Conservation (phyloP, 2,329 filamentous ascomycete genomes). For the Hortaea sp. region DNA sequence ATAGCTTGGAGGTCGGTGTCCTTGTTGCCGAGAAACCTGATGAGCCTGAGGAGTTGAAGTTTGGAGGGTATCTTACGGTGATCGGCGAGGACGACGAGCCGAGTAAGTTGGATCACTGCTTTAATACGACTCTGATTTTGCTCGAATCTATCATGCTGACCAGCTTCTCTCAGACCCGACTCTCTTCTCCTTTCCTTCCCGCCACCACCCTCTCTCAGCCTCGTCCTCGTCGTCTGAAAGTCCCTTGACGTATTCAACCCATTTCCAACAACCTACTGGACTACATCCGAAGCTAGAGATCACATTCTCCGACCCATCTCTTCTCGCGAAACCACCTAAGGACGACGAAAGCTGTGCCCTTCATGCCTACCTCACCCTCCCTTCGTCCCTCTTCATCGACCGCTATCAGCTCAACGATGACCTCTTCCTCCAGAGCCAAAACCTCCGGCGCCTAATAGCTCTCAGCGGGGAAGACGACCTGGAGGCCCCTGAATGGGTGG, state of each 20-base stretch:
- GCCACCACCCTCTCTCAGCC: constrained; percentile 51
- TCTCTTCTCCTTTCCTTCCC: constrained; percentile 72
- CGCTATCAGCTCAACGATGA: constrained; percentile 71
- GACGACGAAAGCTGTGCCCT: constrained; percentile 52
- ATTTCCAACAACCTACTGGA: constrained; percentile 62
- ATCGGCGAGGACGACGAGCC: constrained; percentile 64
- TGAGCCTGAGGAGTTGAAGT: constrained; percentile 63
- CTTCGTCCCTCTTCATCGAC: constrained; percentile 73
- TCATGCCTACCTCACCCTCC: constrained; percentile 74
- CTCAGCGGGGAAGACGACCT: constrained; percentile 73
- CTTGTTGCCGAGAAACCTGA: constrained; percentile 53
- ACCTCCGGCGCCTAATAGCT: constrained; percentile 58
- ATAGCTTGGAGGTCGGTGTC: constrained; percentile 71
- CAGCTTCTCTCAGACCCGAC: constrained; percentile 49
- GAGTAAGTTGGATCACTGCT: constrained; percentile 31
- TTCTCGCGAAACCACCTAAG: constrained; percentile 31
- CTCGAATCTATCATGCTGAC: constrained; percentile 2
- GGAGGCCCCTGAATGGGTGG: constrained; percentile 77
- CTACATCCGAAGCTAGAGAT: constrained; percentile 75
- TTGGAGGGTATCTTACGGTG: constrained; percentile 69
- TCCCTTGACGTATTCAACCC: constrained; percentile 38
- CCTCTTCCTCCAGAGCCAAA: constrained; percentile 71
- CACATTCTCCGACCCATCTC: constrained; percentile 45
- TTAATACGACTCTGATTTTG: constrained; percentile 4
- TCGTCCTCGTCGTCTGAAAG: no score